These are phyloP conservation scores for Globisporangium okanoganense DNA, from an alignment of 352 stramenopile species.

Conservation along the genomic window DNA sequence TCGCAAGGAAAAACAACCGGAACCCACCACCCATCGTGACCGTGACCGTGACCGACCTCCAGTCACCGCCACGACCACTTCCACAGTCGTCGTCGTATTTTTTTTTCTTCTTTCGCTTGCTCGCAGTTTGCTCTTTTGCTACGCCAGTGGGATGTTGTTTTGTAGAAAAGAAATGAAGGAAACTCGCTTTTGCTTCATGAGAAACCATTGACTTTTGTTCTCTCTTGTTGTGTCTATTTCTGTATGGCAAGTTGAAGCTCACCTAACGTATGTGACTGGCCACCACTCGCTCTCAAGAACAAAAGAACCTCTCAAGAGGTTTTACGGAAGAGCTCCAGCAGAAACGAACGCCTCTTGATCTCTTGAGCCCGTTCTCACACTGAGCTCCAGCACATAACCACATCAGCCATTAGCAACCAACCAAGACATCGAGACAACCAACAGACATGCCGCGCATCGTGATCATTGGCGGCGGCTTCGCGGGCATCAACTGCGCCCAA, in stretches of 20 bases:
- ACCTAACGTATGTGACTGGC: no score
- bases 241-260: no score
- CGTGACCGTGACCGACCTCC: neutral
- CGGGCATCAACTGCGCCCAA: slow-evolving; percentile 41
- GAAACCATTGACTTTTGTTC: no score
- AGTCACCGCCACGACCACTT: neutral
- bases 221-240: no score
- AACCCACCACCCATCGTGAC: neutral
- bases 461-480: slow-evolving; percentile 47
- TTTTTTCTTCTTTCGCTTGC: slow-evolving; percentile 8
- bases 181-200: slow-evolving; percentile 5
- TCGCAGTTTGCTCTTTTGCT: slow-evolving; percentile 12
- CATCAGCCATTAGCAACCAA: neutral
- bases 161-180: slow-evolving; percentile 1
- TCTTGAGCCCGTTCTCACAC: neutral
- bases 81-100: neutral
- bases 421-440: neutral
- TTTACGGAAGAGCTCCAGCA: neutral
- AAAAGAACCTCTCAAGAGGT: no score
- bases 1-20: neutral
- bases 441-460: slow-evolving; percentile 38
- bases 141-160: slow-evolving; percentile 6
- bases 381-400: neutral
- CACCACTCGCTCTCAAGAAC: no score
- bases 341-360: neutral